Percentiles rank a stretch among this genome's conserved stretches.
These are phyloP conservation scores for Thelephora terrestris DNA, from an alignment of 1,284 basidiomycete species.

Conservation along the genomic window DNA sequence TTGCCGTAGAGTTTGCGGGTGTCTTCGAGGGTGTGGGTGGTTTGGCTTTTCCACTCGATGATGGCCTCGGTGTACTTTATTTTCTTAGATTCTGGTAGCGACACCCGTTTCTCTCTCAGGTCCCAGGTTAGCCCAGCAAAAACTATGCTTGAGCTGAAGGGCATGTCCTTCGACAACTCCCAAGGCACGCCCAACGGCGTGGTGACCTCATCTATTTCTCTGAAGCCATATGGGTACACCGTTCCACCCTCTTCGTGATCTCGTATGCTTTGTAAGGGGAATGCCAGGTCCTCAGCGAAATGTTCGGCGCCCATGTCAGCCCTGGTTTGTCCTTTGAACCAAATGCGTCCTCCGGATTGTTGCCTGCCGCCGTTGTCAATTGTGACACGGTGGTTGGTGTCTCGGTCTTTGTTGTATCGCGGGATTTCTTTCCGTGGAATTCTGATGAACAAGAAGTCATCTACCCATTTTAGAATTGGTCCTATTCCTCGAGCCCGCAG, in stretches of 20 bases:
- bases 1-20: constrained; percentile 25
- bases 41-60: constrained; percentile 8
- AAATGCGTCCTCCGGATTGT: constrained; percentile 20
- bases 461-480: constrained; percentile 29
- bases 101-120: constrained; percentile 2
- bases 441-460: constrained; percentile 18
- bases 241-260: constrained; percentile 5
- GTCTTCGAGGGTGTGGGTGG: constrained; percentile 17
- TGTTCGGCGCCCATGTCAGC: constrained; percentile 10
- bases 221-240: constrained; percentile 10
- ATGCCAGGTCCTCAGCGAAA: constrained; percentile 13
- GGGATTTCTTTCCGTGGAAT: constrained; percentile 1
- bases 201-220: constrained; percentile 14
- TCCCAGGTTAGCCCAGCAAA: constrained; percentile 11
- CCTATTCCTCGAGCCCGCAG: constrained; percentile 19
- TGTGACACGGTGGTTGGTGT: not conserved
- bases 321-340: constrained; percentile 19
- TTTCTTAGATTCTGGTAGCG: constrained; percentile 2
- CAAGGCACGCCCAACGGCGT: constrained; percentile 7
- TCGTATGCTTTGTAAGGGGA: constrained; percentile 9
- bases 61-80: constrained; percentile 10
- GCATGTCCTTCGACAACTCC: constrained; percentile 7
- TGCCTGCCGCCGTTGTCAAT: constrained; percentile 4
- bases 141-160: constrained; percentile 1
- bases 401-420: too few relatives aligned